Evolutionary conservation across 2,329 filamentous ascomycete genomes (phyloP), one percentile per base, ranked within the genome.

Genomic region (Chalaropsis ovoidea): DNA sequence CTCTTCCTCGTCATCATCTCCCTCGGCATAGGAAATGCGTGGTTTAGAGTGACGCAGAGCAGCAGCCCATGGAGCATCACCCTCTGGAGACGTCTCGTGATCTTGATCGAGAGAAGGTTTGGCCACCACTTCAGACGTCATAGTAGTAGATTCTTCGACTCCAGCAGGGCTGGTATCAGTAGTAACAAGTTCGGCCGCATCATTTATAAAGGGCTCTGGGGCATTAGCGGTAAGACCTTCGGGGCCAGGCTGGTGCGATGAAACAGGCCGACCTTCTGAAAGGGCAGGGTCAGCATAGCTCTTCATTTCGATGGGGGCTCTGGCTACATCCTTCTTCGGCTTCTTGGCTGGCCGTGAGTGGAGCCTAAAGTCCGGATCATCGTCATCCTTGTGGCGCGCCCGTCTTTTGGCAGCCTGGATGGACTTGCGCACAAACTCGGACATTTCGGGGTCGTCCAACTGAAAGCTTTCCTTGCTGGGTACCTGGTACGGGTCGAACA

Each of bases 401-500:
- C 79, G 81, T 31, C 81, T 76, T 71, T 82, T 83, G 2, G 79
- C 78, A 10, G 79, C 76, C 7, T 80, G 79, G 19, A 82, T 76
- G 0, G 79, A 78, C 70, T 82, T 83, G 70, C 80, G 83, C 41
- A 83, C 75, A 63, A 78, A 81, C 52, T 84, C 82, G 5, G 82
- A 78, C 47, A 81, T 73, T 66, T 81, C 76, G 1, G 77, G 75
- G 62, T 81, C 77, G 8, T 78, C 74, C 4, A 74, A 71, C 42
- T 73, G 70, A 64, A 82, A 70, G 11, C 73, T 72, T 3, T 81
- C 79, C 3, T 76, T 75, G 13, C 78, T 74, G 4, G 82, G 82
- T 35, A 77, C 76, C 69, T 84, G 79, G 70, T 83, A 85, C 8
- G 79, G 79, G 68, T 85, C 81, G 67, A 85, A 85, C 2, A 85